These are phyloP conservation scores for Neoboletus magnificus DNA, from an alignment of 768 basidiomycete genomes.

Conservation along the genomic window DNA sequence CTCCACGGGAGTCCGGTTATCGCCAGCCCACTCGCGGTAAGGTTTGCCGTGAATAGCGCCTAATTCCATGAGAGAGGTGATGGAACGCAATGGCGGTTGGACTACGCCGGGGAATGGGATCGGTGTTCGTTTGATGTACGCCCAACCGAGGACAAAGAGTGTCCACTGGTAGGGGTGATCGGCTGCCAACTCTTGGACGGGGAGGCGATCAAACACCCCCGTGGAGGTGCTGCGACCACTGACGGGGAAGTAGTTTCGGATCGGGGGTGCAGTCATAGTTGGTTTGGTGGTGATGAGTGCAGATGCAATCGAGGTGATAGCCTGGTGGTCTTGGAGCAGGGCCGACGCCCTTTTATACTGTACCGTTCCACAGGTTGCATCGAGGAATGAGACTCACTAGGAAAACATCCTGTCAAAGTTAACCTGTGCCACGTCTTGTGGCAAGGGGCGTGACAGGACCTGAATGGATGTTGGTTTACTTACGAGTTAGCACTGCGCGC, in stretches of 20 bases:
- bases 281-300: neutral
- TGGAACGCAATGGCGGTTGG: slow-evolving; percentile 6
- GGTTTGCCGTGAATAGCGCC: slow-evolving; percentile 26
- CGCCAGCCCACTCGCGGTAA: slow-evolving; percentile 24
- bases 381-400: neutral
- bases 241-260: slow-evolving; percentile 19
- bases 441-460: neutral
- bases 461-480: neutral
- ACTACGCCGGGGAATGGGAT: slow-evolving; percentile 13
- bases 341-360: slow-evolving; percentile 4
- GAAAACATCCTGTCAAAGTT: neutral
- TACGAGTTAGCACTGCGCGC: neutral
- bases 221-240: slow-evolving; percentile 17
- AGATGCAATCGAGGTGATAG: neutral
- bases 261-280: neutral
- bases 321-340: neutral
- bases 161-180: slow-evolving; percentile 26
- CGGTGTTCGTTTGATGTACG: slow-evolving; percentile 9
- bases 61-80: slow-evolving; percentile 22
- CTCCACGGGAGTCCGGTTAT: slow-evolving; percentile 15
- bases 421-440: neutral
- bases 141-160: slow-evolving; percentile 25
- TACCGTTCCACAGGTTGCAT: neutral
- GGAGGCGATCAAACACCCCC: slow-evolving; percentile 19
- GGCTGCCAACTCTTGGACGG: slow-evolving; percentile 18